Conservation (phyloP, 2,329 filamentous ascomycete genomes). For the Colletotrichum orbiculare region DNA sequence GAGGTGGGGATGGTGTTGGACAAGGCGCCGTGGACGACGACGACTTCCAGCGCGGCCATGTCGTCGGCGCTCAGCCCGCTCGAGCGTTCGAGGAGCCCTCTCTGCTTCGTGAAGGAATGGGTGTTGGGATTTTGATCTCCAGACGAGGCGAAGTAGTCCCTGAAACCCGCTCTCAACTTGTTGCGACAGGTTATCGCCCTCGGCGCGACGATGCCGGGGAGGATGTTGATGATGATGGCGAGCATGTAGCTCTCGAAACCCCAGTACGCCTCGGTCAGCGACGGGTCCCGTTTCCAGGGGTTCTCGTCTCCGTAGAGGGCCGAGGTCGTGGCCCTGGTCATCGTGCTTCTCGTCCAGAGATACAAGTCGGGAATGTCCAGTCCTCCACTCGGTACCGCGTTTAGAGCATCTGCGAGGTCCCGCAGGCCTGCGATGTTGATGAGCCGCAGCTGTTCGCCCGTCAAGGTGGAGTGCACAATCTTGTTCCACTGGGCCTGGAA, state of each 20-base stretch:
- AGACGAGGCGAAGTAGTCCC: constrained; percentile 43
- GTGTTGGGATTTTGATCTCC: constrained; percentile 41
- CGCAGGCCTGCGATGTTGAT: constrained; percentile 44
- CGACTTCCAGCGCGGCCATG: constrained; percentile 44
- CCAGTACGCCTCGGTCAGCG: constrained; percentile 45
- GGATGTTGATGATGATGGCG: constrained; percentile 44
- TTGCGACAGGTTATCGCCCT: constrained; percentile 43
- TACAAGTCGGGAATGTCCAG: not conserved
- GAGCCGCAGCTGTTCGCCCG: constrained; percentile 41
- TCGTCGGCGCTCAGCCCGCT: constrained; percentile 43
- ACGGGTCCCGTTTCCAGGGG: no score
- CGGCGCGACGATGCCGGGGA: constrained; percentile 43
- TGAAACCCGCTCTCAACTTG: constrained; percentile 40
- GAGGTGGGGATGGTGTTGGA: constrained; percentile 49
- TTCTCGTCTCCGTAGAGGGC: no score
- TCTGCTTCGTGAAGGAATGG: constrained; percentile 42
- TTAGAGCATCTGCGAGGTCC: constrained; percentile 38
- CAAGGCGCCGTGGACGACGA: constrained; percentile 42
- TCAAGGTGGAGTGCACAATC: constrained; percentile 43
- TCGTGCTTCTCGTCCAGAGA: constrained; percentile 33
- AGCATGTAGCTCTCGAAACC: constrained; percentile 41
- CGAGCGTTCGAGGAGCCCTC: constrained; percentile 42
- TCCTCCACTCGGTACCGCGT: no score
- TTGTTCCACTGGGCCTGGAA: not conserved
- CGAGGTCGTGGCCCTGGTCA: no score